Base-by-base conservation (phyloP, 1,284 basidiomycete species). In the Porodaedalea pini region DNA sequence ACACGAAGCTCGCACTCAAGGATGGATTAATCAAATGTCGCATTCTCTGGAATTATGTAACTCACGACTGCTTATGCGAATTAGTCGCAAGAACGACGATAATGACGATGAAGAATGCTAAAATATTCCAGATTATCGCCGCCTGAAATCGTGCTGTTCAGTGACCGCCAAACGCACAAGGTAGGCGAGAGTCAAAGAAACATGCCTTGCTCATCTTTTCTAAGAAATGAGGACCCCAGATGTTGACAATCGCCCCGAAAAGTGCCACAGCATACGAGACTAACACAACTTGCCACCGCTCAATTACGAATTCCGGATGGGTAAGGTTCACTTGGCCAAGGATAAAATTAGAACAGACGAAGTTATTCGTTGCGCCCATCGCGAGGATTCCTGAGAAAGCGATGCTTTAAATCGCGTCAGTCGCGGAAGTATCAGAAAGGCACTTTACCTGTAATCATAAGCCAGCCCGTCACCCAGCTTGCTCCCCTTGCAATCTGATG, bases 301-400 rank as follows among this genome's bases (percentile, higher is more conserved):
- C 41, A 47, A 59, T 59, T 17, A 45, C 54, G 40, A 56, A 59
- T 3, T 55, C 58, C 27, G 58, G 53, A 45, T 59, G 47, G 7
- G 53, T 59, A 11, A 59, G 41, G 37, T 55, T 51, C 10, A 59
- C 58, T 40, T 59, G 58, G 15, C 58, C 58, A 21, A 59, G 37
- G n/a, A 59, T 56, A 34, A 59, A 59, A 31, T 59, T 59, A 10
- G 58, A 39, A 31, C 58, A 50, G 19, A 59, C 54, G 29, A 59
- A 56, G 25, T 59, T 59, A 51, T 59, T 59, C 29, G 58, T 59
- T 31, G 58, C 58, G 21, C 58, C 58, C 58, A 59, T 59, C 7
- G 58, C 58, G 23, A 59, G 36, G 31, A 59, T 54, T n/a, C 57
- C 57, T 58, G 23, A 31, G n/a, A 25, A 7, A 17, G 10, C 29